Evolutionary conservation across 352 stramenopile species (phyloP), one percentile per base, ranked within the genome.

Genomic region (Phytophthora palmivora): DNA sequence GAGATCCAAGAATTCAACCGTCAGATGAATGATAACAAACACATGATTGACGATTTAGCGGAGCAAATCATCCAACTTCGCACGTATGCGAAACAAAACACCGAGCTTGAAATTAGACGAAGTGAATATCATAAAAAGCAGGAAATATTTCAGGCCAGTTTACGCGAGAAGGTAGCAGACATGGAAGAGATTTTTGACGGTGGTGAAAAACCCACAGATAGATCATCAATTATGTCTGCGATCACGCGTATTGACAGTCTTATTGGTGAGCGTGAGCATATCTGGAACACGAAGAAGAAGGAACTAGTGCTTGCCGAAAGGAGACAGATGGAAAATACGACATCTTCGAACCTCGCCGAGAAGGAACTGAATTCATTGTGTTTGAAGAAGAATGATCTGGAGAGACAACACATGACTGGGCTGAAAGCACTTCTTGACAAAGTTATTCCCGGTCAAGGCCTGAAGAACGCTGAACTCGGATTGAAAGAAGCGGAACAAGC

Each of bases 1-100:
- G 77, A 84, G 6, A 85, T 92, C 11, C 58, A 84, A 44, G 47
- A 34, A 14, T 58, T 83, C 2, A 78, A 79, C 44, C 72, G 73
- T 15, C 50, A 77, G 18, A 71, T 92, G 8, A 59, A 69, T 55
- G 67, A 78, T 30, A 63, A 71, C 3, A 85, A 71, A 18, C 79
- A 63, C 43, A 72, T 83, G 18, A 68, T 87, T 26, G 67, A 63
- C 0, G 37, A 70, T 22, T 62, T 96, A 24, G 67, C 83, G 11
- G 45, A 74, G 18, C 72, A 90, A 45, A 60, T 96, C n/a, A 68
- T 64, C 4, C 46, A 84, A n/a, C 53, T 95, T 16, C 78, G 81
- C 12, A 15, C 48, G 1, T 73, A 84, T 33, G 80, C 89, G 36
- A 33, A 47, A n/a, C 70, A 90, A 14, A 63, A 88, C 21, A 60